Conservation (phyloP, 768 basidiomycete genomes). For the Hemileccinum impolitum region DNA sequence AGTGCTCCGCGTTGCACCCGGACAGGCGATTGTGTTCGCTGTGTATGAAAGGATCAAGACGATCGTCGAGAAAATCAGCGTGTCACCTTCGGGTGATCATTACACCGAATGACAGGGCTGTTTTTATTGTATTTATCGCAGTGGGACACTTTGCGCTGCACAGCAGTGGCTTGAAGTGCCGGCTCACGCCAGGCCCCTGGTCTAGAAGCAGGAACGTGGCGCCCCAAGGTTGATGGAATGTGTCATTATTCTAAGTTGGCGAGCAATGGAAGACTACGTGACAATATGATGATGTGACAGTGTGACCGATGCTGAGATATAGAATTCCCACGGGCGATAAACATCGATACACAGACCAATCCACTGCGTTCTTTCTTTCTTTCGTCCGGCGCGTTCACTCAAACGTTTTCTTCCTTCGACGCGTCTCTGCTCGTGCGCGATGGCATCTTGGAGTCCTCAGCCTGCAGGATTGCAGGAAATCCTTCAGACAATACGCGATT, state of each 20-base stretch:
- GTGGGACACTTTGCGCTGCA: no score
- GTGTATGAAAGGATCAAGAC: conserved; percentile 89
- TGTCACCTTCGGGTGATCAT: conserved; percentile 54
- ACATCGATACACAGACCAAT: conserved; percentile 34
- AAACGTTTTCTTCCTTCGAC: conserved; percentile 16
- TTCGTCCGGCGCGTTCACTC: conserved; percentile 31
- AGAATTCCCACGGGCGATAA: conserved; percentile 33
- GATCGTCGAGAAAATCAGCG: conserved; percentile 65
- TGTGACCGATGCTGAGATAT: conserved; percentile 33
- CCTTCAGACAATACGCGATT: conserved; percentile 86
- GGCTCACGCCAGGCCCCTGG: no score
- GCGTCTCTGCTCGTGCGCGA: conserved; percentile 39
- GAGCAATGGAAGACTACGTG: no score
- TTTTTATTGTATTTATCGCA: background rate
- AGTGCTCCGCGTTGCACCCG: conserved; percentile 93
- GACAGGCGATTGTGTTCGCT: conserved; percentile 95
- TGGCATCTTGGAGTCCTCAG: conserved; percentile 80
- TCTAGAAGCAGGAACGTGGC: no score
- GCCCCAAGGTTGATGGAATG: no score
- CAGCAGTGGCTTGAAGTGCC: no score
- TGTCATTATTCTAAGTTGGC: no score
- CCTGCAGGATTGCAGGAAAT: conserved; percentile 88
- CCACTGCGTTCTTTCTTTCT: conserved; percentile 16
- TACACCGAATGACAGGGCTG: conserved; percentile 61
- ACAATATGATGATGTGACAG: conserved; percentile 19